A percentile compares a stretch with the other conserved stretches of the same genome.
These are phyloP conservation scores for Zasmidium citrigriseum DNA, from an alignment of 2,329 filamentous ascomycete genomes.

Conservation along the genomic window DNA sequence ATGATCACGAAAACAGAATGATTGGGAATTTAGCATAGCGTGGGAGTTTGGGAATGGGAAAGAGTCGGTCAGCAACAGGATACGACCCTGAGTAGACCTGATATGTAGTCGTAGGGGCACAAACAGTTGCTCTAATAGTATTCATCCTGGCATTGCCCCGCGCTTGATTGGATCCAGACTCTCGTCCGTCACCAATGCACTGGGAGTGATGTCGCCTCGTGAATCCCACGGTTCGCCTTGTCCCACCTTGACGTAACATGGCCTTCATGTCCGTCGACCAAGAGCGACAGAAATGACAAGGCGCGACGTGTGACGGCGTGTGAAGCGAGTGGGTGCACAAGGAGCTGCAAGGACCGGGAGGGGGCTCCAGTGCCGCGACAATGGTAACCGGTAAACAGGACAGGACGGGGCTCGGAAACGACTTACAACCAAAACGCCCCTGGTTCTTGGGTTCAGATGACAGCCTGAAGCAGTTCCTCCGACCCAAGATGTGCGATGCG, in stretches of 20 bases:
- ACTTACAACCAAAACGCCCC: constrained; percentile 4
- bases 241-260: constrained; percentile 18
- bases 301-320: constrained; percentile 20
- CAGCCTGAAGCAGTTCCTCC: constrained; percentile 18
- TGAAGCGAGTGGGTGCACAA: constrained; percentile 14
- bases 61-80: constrained; percentile 17
- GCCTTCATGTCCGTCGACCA: constrained; percentile 18
- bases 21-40: constrained; percentile 14
- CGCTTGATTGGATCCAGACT: constrained; percentile 9
- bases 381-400: constrained; percentile 18
- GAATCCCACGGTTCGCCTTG: constrained; percentile 19
- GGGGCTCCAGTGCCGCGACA: constrained; percentile 16
- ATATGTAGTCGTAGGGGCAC: constrained; percentile 4
- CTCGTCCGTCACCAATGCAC: background rate
- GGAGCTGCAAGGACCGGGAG: constrained; percentile 13
- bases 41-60: constrained; percentile 1
- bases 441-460: constrained; percentile 24
- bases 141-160: background rate
- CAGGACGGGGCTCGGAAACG: constrained; percentile 11
- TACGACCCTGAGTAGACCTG: constrained; percentile 1
- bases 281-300: constrained; percentile 19
- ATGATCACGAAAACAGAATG: constrained; percentile 14
- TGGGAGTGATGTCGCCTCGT: constrained; percentile 10
- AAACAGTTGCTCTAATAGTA: constrained; percentile 8
- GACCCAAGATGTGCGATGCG: constrained; percentile 27